Percentiles rank a stretch among this genome's conserved stretches.
These are phyloP conservation scores for Capniomyces stellatus DNA, from an alignment of 371 early-diverging fungal species.

Conservation along the genomic window DNA sequence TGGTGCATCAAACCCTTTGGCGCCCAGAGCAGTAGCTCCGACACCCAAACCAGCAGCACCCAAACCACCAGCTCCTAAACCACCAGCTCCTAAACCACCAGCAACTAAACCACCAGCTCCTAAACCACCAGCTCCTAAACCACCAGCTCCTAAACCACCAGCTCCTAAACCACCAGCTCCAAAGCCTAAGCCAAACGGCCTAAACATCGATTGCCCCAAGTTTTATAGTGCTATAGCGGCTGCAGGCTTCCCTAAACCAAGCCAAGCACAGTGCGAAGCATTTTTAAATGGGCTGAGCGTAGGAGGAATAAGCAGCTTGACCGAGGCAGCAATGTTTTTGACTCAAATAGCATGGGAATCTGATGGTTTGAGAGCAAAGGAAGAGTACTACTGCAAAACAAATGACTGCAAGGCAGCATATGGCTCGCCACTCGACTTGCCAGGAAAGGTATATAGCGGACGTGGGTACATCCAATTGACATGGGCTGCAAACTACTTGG, in stretches of 20 bases:
- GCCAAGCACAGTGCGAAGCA: slow-evolving; percentile 10
- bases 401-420: slow-evolving; percentile 2
- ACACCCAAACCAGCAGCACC: too few relatives aligned
- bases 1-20: too few relatives aligned
- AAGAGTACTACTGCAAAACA: slow-evolving; percentile 17
- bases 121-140: too few relatives aligned
- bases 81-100: too few relatives aligned
- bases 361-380: slow-evolving; percentile 18
- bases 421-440: neutral
- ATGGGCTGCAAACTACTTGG: slow-evolving; percentile 10
- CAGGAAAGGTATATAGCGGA: slow-evolving; percentile 2
- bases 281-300: slow-evolving; percentile 15
- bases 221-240: slow-evolving; percentile 17
- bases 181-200: too few relatives aligned
- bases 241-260: slow-evolving; percentile 16
- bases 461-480: slow-evolving; percentile 14
- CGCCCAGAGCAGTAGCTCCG: too few relatives aligned
- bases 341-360: slow-evolving; percentile 26
- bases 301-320: slow-evolving; percentile 10
- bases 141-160: too few relatives aligned
- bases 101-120: too few relatives aligned
- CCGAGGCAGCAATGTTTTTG: slow-evolving; percentile 26
- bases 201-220: slow-evolving; percentile 19
- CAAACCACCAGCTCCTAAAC: too few relatives aligned
- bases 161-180: too few relatives aligned